Conservation (phyloP, 2,329 filamentous ascomycete species). For the Lomentospora prolificans region DNA sequence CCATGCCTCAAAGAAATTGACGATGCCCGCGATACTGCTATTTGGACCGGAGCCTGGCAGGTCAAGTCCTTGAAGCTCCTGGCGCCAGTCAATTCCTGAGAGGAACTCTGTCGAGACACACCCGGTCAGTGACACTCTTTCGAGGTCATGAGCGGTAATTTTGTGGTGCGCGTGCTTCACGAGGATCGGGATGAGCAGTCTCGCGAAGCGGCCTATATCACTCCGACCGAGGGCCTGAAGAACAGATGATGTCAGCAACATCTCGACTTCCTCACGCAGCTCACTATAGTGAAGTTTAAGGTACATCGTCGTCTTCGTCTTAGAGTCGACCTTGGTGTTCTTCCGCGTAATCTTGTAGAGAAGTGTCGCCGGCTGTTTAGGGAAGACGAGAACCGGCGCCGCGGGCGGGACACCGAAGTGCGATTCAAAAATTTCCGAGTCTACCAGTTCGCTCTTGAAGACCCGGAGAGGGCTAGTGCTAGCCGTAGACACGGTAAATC, state of each 20-base stretch:
- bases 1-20: constrained; percentile 23
- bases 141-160: constrained; percentile 41
- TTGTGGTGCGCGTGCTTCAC: constrained; percentile 31
- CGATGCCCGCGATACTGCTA: constrained; percentile 11
- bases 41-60: constrained; percentile 19
- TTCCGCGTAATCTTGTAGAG: constrained; percentile 68
- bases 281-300: constrained; percentile 69
- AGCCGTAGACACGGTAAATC: constrained; percentile 82
- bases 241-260: constrained; percentile 35
- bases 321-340: constrained; percentile 12
- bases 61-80: constrained; percentile 41
- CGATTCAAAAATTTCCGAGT: constrained; percentile 59
- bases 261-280: constrained; percentile 62
- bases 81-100: constrained; percentile 34
- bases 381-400: constrained; percentile 57
- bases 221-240: constrained; percentile 26
- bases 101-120: constrained; percentile 41
- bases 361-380: constrained; percentile 70
- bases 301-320: constrained; percentile 38
- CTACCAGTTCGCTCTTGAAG: constrained; percentile 58
- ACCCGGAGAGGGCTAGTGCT: constrained; percentile 66
- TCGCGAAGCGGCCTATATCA: constrained; percentile 34
- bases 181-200: constrained; percentile 34
- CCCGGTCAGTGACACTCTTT: constrained; percentile 44
- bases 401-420: constrained; percentile 42